Evolutionary conservation across 2,329 filamentous ascomycete species (phyloP).

Genomic region (Calonectria fujianensis): DNA sequence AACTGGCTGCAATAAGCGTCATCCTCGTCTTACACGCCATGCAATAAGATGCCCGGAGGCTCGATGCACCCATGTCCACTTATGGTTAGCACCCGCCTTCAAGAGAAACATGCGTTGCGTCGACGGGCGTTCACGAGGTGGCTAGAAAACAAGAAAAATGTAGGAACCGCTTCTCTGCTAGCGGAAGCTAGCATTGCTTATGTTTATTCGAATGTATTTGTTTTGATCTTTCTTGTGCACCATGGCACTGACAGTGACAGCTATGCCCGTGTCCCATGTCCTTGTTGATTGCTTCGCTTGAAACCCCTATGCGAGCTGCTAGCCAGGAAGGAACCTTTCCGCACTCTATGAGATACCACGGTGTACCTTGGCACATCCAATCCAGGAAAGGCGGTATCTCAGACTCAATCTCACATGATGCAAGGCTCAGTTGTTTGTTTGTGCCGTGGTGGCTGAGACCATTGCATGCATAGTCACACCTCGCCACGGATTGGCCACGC

Average conservation of each 20-base stretch:
- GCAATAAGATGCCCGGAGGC: background rate
- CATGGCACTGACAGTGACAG: background rate
- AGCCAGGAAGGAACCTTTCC: background rate
- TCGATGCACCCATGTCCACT: background rate
- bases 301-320: background rate
- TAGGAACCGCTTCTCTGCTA: background rate
- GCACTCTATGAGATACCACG: background rate
- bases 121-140: background rate
- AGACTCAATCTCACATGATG: conserved; percentile 23
- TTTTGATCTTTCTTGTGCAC: background rate
- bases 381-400: background rate
- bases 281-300: background rate
- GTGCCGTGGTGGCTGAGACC: background rate
- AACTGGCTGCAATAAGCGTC: conserved; percentile 23
- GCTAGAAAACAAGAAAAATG: background rate
- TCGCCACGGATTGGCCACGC: conserved; percentile 6
- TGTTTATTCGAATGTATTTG: background rate
- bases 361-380: background rate
- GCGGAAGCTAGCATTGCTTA: background rate
- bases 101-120: background rate
- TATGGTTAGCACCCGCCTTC: background rate
- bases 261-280: background rate
- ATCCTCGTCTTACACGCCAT: conserved; percentile 29
- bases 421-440: background rate
- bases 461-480: background rate